phyloP scores from a whole-genome alignment of 1,284 basidiomycete genomes.

The Cryptococcus maquisensis region DNA sequence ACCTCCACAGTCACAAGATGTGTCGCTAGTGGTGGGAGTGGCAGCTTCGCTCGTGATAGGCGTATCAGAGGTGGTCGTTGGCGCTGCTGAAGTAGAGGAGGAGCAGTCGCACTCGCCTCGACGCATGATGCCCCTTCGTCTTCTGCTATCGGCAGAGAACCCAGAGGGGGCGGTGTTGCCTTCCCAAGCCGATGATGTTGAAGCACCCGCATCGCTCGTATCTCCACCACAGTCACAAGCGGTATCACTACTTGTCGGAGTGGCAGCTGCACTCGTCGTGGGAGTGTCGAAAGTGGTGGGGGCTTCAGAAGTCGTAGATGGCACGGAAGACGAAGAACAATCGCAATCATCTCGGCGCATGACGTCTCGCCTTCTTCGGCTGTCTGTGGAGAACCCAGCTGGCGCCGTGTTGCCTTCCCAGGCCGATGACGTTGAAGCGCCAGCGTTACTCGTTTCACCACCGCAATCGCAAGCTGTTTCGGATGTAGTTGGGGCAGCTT shows the following conservation, averaged over 20 bases:
- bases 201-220: background rate
- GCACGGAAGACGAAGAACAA: background rate
- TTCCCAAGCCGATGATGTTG: slow-evolving; percentile 1
- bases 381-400: background rate
- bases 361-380: slow-evolving; percentile 1
- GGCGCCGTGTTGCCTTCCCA: slow-evolving; percentile 6
- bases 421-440: background rate
- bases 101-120: slow-evolving; percentile 1
- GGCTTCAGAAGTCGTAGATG: too few relatives aligned
- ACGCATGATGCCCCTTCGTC: slow-evolving; percentile 1
- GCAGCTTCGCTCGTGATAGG: slow-evolving; percentile 1
- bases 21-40: background rate
- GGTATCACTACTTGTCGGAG: slow-evolving; percentile 2
- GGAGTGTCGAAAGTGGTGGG: too few relatives aligned
- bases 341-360: slow-evolving; percentile 9
- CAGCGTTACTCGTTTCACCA: background rate
- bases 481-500: slow-evolving; percentile 1
- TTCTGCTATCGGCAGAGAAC: background rate
- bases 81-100: slow-evolving; percentile 1
- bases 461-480: slow-evolving; percentile 4
- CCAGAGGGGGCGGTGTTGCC: slow-evolving; percentile 5
- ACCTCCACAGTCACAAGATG: slow-evolving; percentile 2
- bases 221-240: background rate
- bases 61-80: background rate
- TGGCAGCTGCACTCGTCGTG: too few relatives aligned